phyloP scores from a whole-genome alignment of 352 stramenopile genomes.

The Aphanomyces stellatus region DNA sequence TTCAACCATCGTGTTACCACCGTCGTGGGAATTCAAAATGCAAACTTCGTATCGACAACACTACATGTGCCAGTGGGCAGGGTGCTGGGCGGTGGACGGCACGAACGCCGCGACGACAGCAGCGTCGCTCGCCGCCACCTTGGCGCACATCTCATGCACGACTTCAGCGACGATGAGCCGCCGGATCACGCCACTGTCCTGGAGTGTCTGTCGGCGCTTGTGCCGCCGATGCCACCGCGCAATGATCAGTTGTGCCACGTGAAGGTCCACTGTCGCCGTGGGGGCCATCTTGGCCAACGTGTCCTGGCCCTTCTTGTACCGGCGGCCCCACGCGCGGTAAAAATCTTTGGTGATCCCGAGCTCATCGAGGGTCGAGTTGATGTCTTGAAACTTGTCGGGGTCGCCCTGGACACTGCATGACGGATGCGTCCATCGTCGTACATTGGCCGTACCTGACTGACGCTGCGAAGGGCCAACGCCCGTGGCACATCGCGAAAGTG shows the following conservation, averaged over 20 bases:
- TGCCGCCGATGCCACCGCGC: not conserved
- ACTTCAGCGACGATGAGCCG: too few species aligned
- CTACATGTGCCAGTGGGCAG: too few species aligned
- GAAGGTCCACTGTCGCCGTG: not conserved
- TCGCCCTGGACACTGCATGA: slow-evolving; percentile 10
- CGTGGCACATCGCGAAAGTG: slow-evolving; percentile 84
- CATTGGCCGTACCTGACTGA: slow-evolving; percentile 24
- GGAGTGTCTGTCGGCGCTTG: not conserved
- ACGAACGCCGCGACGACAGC: not conserved
- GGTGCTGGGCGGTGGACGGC: not conserved
- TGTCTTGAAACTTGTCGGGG: not conserved
- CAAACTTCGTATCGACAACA: too few species aligned
- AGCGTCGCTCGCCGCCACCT: too few species aligned
- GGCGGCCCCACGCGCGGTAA: not conserved
- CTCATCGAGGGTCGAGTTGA: not conserved
- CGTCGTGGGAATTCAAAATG: too few species aligned
- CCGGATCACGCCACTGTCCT: too few species aligned
- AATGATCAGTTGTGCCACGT: not conserved
- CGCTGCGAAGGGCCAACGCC: slow-evolving; percentile 31
- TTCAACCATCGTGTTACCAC: not conserved
- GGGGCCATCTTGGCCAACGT: not conserved
- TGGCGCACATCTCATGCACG: too few species aligned
- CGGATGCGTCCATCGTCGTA: too few species aligned
- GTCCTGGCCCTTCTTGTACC: not conserved
- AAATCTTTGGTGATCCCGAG: slow-evolving; percentile 16